Evolutionary conservation across 371 early-diverging fungal genomes (phyloP), one percentile per base, ranked within the genome.

Genomic region (Mucor indicus): DNA sequence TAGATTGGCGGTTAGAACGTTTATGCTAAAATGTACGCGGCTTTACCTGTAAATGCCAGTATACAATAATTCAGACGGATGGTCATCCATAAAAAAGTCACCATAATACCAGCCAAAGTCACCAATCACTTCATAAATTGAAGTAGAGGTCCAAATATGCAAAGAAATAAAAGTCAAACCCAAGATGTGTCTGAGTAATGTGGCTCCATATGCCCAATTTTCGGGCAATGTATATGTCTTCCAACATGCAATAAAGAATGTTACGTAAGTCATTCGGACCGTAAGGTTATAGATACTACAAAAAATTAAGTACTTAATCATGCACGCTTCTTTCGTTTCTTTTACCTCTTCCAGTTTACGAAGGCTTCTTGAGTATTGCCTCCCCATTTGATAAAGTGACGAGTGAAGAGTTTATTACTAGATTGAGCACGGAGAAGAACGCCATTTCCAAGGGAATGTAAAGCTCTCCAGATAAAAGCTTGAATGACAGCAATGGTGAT

Each of bases 341-440:
- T 13, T 16, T 62, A 84, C 68, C 82, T 80, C 62, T 95, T 95
- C 97, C 97, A 98, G 69, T 89, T 89, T 41, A 84, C 68, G 57
- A 95, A 96, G 0, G 96, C 95, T 44, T 95, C 95, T 47, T 80
- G 75, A 10, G 81, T 75, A 39, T 83, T 85, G 11, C 87, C 90
- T 15, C 98, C 98, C 63, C 84, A 86, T 62, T 89, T 91, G 59
- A 98, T 90, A 55, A 90, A 96, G 71, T 93, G 92, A 41, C 90
- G 83, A 4, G 90, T 96, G 60, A 92, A 94, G 30, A 81, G 81
- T 59, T 92, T 91, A 55, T 69, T 64, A 9, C 69, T 68, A 41
- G 90, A 90, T 62, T 98, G 97, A 36, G 76, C 63, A 27, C 72
- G 75, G 48, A 98, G 74, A 15, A 96, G 61, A 3, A 59, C 47